These are phyloP conservation scores for Niveomyces coronatus DNA, from an alignment of 2,329 filamentous ascomycete genomes.

Conservation along the genomic window DNA sequence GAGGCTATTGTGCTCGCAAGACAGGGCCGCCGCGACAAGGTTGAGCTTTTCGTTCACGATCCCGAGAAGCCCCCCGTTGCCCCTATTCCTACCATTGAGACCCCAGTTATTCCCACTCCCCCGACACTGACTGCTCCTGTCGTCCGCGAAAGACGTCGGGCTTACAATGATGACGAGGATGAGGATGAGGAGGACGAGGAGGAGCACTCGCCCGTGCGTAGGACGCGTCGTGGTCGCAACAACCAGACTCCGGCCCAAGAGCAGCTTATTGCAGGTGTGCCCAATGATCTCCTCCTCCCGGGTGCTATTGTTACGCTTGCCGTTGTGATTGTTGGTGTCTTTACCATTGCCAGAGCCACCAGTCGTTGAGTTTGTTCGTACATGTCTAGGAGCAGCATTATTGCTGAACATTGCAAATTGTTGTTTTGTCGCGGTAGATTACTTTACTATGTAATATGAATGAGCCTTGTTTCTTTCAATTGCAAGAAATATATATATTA, in stretches of 20 bases:
- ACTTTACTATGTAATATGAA: conserved; percentile 11
- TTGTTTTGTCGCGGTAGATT: conserved; percentile 6
- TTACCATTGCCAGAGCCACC: conserved; percentile 66
- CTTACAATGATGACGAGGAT: conserved; percentile 44
- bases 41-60: conserved; percentile 94
- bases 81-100: conserved; percentile 40
- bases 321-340: conserved; percentile 87
- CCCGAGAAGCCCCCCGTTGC: conserved; percentile 78
- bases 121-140: conserved; percentile 36
- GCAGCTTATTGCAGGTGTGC: conserved; percentile 80
- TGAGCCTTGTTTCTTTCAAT: conserved; percentile 11
- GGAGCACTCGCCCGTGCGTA: conserved; percentile 29
- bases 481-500: neutral
- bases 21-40: conserved; percentile 73
- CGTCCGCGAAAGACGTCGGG: conserved; percentile 39
- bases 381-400: neutral
- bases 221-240: conserved; percentile 25
- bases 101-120: conserved; percentile 33
- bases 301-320: conserved; percentile 93
- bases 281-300: conserved; percentile 86
- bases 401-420: conserved; percentile 6
- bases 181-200: conserved; percentile 35
- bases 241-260: conserved; percentile 42
- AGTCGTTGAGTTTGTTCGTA: conserved; percentile 26
- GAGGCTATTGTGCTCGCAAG: conserved; percentile 83